Base-by-base conservation (phyloP, 208 protist genomes). In the Wallacemonas collosoma region DNA sequence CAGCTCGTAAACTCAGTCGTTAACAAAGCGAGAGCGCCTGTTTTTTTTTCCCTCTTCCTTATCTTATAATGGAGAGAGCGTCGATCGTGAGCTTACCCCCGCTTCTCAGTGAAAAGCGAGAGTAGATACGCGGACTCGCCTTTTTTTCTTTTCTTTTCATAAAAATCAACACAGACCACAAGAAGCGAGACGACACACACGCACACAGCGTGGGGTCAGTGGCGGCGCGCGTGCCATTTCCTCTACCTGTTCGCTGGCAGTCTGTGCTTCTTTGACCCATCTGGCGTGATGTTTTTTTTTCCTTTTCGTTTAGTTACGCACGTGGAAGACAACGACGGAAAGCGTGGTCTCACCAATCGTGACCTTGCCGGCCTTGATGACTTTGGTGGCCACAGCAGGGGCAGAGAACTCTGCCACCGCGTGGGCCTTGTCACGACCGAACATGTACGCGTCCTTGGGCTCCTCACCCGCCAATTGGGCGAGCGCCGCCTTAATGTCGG, bases 391-490 rank as follows among this genome's bases (percentile, higher is more conserved):
- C 35, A 73, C 76, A 38, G 71, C 58, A 12, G 69, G 64, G 0
- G 73, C 69, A 17, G 57, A 41, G 40, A 93, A 80, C 76, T 88
- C 56, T 43, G 88, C 45, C 72, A 95, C 87, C 2, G 82, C 81
- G 72, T 95, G 81, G 1, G 62, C 51, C 75, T 81, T 87, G 50
- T 72, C 54, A 62, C 73, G 80, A 35, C 90, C 90, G 56, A 86
- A 88, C 89, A 86, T 92, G 72, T 87, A 92, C n/a, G 76, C 73
- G 51, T 92, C 87, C 50, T 66, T n/a, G 45, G 78, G 80, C 44
- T 73, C 65, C 15, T 68, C 67, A 2, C 71, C 79, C 3, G 72
- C 67, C 5, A 55, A 12, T 5, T 50, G 51, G n/a, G 60, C 56
- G 43, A 89, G 15, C 45, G 73, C 77, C n/a, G 73, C 76, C 68